Percentiles rank a stretch among this genome's conserved stretches.
These are phyloP conservation scores for Monosporascus sp. DNA, from an alignment of 2,329 filamentous ascomycete species.

Conservation along the genomic window DNA sequence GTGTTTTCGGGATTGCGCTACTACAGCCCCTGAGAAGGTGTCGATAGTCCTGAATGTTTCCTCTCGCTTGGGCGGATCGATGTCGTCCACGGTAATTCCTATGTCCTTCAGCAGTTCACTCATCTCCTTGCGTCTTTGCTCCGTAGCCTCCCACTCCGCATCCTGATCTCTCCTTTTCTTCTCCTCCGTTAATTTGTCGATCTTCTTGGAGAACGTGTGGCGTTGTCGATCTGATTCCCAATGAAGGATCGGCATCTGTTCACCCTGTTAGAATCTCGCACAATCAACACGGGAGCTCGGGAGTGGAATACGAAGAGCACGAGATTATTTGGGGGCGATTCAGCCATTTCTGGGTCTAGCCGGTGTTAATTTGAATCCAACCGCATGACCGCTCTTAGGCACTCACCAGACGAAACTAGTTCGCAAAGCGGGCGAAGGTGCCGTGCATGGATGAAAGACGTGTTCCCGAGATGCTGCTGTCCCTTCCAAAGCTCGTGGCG, in stretches of 20 bases:
- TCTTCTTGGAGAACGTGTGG: slow-evolving; percentile 1
- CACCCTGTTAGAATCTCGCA: neutral
- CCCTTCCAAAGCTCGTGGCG: slow-evolving; percentile 30
- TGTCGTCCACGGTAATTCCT: too few relatives aligned
- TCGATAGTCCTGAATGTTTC: too few relatives aligned
- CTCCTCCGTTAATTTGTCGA: neutral
- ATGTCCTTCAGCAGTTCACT: too few relatives aligned
- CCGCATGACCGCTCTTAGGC: neutral
- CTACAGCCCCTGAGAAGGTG: neutral
- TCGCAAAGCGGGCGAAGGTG: slow-evolving; percentile 32
- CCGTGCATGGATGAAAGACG: slow-evolving; percentile 23
- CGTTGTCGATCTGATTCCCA: slow-evolving; percentile 10
- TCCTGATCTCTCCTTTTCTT: neutral
- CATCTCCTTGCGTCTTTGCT: too few relatives aligned
- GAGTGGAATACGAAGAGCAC: slow-evolving; percentile 23
- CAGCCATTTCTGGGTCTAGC: neutral
- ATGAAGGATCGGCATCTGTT: slow-evolving; percentile 9
- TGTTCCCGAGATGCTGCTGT: slow-evolving; percentile 23
- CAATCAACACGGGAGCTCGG: neutral
- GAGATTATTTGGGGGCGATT: slow-evolving; percentile 19
- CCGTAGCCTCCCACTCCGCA: too few relatives aligned
- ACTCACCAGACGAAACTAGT: slow-evolving; percentile 23
- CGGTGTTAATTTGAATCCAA: too few relatives aligned
- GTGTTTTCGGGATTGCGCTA: neutral
- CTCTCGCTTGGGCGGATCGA: too few relatives aligned